These are phyloP conservation scores for Myxozyma lipomycoides DNA, from an alignment of 805 yeast genomes.

Conservation along the genomic window DNA sequence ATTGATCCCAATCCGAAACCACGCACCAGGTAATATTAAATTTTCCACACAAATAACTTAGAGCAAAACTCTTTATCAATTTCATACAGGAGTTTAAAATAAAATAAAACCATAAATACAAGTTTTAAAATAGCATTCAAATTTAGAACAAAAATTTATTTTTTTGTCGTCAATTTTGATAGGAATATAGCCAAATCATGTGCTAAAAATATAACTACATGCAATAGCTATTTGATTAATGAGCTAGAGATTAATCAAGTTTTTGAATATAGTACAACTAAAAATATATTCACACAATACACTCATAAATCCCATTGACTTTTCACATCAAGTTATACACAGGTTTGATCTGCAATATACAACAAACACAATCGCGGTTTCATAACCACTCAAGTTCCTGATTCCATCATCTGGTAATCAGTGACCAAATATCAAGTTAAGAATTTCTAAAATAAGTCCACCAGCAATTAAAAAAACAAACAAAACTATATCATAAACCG, in stretches of 20 bases:
- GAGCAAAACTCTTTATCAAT: no score
- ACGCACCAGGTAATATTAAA: not conserved
- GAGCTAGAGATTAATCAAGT: not conserved
- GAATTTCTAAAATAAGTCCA: conserved; percentile 20
- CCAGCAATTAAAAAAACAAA: conserved; percentile 24
- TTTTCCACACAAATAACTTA: no score
- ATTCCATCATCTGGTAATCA: not conserved
- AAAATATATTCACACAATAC: not conserved
- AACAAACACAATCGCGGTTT: no score
- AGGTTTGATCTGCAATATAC: no score
- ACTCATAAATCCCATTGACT: no score
- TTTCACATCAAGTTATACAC: no score
- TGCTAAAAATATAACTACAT: not conserved
- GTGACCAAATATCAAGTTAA: conserved; percentile 16
- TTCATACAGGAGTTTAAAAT: no score
- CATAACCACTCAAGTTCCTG: no score
- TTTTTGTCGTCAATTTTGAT: not conserved
- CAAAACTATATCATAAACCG: conserved; percentile 3
- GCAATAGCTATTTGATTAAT: not conserved
- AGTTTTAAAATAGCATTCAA: no score
- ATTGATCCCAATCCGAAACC: not conserved
- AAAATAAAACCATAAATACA: not conserved
- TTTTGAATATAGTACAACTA: not conserved
- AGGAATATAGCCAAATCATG: not conserved
- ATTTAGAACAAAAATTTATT: no score